Percentiles rank a stretch among this genome's conserved stretches.
These are phyloP conservation scores for Schrenkiella parvula DNA, from an alignment of 345 rosid species.

Conservation along the genomic window DNA sequence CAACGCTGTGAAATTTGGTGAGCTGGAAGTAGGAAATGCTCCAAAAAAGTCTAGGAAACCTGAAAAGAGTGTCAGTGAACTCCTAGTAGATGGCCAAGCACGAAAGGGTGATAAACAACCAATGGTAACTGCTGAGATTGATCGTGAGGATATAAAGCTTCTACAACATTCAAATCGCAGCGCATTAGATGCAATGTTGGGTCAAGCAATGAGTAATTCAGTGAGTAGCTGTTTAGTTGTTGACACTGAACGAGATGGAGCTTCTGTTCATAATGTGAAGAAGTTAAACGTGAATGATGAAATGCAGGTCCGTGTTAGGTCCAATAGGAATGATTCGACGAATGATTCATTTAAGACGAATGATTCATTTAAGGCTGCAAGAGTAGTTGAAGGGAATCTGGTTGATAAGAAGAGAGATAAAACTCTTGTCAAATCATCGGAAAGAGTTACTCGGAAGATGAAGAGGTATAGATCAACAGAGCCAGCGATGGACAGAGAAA, in stretches of 20 bases:
- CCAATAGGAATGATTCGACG: background rate
- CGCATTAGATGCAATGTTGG: background rate
- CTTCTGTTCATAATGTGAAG: background rate
- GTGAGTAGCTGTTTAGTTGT: background rate
- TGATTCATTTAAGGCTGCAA: background rate
- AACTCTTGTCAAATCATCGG: background rate
- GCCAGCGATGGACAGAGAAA: background rate
- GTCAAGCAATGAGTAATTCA: background rate
- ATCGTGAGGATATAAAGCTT: background rate
- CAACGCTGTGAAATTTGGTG: background rate
- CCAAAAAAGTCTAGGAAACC: background rate
- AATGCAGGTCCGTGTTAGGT: background rate
- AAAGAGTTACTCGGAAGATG: background rate
- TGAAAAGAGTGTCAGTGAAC: background rate
- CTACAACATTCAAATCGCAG: background rate
- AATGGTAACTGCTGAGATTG: background rate
- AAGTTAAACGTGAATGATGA: background rate
- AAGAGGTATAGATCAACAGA: conserved; percentile 8
- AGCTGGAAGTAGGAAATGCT: background rate
- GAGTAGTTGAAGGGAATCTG: conserved; percentile 6
- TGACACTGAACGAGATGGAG: background rate
- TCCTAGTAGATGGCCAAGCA: background rate
- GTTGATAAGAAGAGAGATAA: background rate
- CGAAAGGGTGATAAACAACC: background rate
- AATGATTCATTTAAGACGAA: conserved; percentile 1